Conservation (phyloP, 164 flowering plant genomes). For the Kingdonia uniflora region DNA sequence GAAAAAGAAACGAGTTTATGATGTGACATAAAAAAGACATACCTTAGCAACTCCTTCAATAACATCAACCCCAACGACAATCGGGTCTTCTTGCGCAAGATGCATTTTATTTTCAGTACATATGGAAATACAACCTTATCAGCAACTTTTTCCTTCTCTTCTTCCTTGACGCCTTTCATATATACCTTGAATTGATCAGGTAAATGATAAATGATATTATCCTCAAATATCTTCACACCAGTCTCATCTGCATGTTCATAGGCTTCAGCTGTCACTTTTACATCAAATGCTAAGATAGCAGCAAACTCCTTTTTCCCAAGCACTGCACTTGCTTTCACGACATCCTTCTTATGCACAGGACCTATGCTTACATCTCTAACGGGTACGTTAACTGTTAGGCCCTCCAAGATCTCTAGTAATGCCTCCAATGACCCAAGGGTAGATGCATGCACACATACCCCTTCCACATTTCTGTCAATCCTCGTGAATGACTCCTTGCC, state of each 20-base stretch:
- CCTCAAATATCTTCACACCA: conserved; percentile 85
- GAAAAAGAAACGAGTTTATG: too few relatives aligned
- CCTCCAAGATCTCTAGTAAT: conserved; percentile 79
- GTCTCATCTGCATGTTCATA: conserved; percentile 85
- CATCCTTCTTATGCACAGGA: conserved; percentile 95
- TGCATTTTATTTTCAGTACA: conserved; percentile 70
- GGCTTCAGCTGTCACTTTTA: conserved; percentile 93
- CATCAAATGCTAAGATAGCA: conserved; percentile 93
- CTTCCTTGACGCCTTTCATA: conserved; percentile 86
- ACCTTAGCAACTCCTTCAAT: conserved; percentile 88
- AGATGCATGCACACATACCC: conserved; percentile 96
- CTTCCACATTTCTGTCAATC: conserved; percentile 92
- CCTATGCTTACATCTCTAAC: conserved; percentile 93
- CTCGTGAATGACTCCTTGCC: conserved; percentile 79
- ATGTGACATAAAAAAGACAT: conserved; percentile 8
- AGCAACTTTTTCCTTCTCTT: conserved; percentile 81
- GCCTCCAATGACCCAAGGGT: conserved; percentile 99
- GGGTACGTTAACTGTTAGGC: conserved; percentile 77
- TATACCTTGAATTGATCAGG: conserved; percentile 95
- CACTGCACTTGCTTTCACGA: conserved; percentile 95
- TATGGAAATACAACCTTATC: conserved; percentile 96
- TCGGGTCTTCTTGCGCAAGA: conserved; percentile 96
- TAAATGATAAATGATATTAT: conserved; percentile 91
- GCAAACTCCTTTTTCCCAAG: conserved; percentile 97
- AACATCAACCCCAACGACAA: conserved; percentile 88